These are phyloP conservation scores for Boletus huronensis DNA, from an alignment of 768 basidiomycete species.

Conservation along the genomic window DNA sequence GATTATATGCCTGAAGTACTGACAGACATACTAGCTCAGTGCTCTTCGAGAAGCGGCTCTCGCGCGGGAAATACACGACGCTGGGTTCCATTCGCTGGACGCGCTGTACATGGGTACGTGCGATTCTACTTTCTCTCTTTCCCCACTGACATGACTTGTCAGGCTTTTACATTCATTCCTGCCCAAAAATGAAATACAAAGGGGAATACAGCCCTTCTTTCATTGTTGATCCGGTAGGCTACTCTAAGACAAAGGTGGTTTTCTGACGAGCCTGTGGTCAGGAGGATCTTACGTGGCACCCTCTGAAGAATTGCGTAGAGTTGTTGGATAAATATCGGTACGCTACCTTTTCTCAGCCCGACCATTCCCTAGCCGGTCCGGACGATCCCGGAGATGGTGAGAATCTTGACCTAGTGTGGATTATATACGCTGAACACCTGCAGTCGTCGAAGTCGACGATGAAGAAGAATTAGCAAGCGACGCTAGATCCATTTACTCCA, in stretches of 20 bases:
- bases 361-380: constrained; percentile 43
- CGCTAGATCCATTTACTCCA: constrained; percentile 24
- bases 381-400: constrained; percentile 30
- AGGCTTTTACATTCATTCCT: constrained; percentile 94
- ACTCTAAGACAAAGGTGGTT: background rate
- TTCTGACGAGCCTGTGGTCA: constrained; percentile 28
- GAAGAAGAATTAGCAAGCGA: constrained; percentile 21
- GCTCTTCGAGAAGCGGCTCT: constrained; percentile 80
- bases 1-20: background rate
- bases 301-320: constrained; percentile 53
- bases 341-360: constrained; percentile 64
- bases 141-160: background rate
- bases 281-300: constrained; percentile 79
- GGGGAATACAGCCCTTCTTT: constrained; percentile 89
- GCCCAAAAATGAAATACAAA: constrained; percentile 95
- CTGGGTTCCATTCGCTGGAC: constrained; percentile 59
- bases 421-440: constrained; percentile 11
- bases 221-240: constrained; percentile 75
- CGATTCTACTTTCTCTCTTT: background rate
- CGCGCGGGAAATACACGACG: constrained; percentile 67
- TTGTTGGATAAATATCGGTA: constrained; percentile 68
- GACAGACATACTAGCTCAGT: constrained; percentile 53
- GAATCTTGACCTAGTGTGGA: background rate
- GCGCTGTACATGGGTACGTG: constrained; percentile 84
- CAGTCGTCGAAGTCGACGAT: constrained; percentile 10